Conservation (phyloP, 2,329 filamentous ascomycete genomes). For the Eurotiales sp. region DNA sequence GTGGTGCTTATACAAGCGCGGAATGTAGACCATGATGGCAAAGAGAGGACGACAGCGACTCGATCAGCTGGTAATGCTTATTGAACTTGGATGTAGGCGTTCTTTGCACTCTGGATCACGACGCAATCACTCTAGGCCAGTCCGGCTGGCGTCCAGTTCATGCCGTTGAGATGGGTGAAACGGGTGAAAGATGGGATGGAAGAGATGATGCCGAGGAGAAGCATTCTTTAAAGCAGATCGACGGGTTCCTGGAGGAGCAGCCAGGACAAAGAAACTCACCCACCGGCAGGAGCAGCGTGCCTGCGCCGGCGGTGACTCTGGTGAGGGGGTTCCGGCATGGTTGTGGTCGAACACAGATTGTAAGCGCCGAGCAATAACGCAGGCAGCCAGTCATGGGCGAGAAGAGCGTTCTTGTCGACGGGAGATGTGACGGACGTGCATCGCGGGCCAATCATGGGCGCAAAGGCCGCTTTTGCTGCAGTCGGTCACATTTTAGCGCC, state of each 20-base stretch:
- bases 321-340: constrained; percentile 2
- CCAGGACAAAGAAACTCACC: constrained; percentile 2
- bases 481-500: constrained; percentile 16
- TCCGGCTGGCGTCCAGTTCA: constrained; percentile 36
- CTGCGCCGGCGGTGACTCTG: background rate
- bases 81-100: background rate
- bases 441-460: constrained; percentile 15
- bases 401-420: constrained; percentile 1
- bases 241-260: constrained; percentile 14
- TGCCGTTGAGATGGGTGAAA: constrained; percentile 16
- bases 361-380: constrained; percentile 29
- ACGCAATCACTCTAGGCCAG: constrained; percentile 25
- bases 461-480: constrained; percentile 14
- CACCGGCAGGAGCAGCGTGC: background rate
- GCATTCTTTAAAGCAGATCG: constrained; percentile 21
- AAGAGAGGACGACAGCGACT: constrained; percentile 1
- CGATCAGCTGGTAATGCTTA: background rate
- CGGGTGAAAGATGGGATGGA: constrained; percentile 20
- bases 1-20: constrained; percentile 53
- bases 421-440: constrained; percentile 16
- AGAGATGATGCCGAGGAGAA: constrained; percentile 16
- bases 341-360: constrained; percentile 17
- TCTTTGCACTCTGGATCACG: background rate
- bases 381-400: constrained; percentile 27
- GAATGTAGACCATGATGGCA: constrained; percentile 42